Conservation (phyloP, 139 green algal species). For the Asterochloris sp. region DNA sequence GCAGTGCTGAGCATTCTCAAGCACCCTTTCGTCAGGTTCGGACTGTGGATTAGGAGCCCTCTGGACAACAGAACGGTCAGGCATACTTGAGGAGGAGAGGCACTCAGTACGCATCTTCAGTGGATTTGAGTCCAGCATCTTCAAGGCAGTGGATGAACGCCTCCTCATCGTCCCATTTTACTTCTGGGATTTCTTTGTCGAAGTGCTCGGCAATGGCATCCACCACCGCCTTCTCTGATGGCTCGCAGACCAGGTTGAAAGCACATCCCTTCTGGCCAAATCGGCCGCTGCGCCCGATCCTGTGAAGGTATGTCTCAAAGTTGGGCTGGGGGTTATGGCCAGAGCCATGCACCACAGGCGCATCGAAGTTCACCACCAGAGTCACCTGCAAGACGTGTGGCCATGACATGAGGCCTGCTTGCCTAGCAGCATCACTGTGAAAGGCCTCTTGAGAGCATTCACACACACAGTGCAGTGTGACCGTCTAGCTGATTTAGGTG, state of each 20-base stretch:
- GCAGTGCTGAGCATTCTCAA: too few relatives aligned
- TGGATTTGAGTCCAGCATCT: slow-evolving; percentile 76
- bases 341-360: slow-evolving; percentile 69
- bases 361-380: slow-evolving; percentile 98
- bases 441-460: neutral
- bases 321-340: slow-evolving; percentile 68
- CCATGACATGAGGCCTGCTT: neutral
- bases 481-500: too few relatives aligned
- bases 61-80: too few relatives aligned
- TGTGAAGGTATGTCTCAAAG: slow-evolving; percentile 98
- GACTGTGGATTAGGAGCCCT: too few relatives aligned
- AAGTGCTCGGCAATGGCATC: slow-evolving; percentile 83
- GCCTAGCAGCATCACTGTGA: neutral
- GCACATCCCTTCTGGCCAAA: slow-evolving; percentile 96
- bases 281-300: slow-evolving; percentile 90
- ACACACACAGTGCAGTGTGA: too few relatives aligned
- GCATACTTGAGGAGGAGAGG: too few relatives aligned
- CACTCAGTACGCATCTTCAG: neutral
- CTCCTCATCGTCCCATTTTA: slow-evolving; percentile 81
- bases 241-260: slow-evolving; percentile 83
- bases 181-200: slow-evolving; percentile 74
- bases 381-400: slow-evolving; percentile 69
- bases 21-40: too few relatives aligned
- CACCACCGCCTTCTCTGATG: slow-evolving; percentile 56
- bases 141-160: slow-evolving; percentile 77